These are phyloP conservation scores for Lablab purpureus DNA, from an alignment of 306 rosid species.

Conservation along the genomic window DNA sequence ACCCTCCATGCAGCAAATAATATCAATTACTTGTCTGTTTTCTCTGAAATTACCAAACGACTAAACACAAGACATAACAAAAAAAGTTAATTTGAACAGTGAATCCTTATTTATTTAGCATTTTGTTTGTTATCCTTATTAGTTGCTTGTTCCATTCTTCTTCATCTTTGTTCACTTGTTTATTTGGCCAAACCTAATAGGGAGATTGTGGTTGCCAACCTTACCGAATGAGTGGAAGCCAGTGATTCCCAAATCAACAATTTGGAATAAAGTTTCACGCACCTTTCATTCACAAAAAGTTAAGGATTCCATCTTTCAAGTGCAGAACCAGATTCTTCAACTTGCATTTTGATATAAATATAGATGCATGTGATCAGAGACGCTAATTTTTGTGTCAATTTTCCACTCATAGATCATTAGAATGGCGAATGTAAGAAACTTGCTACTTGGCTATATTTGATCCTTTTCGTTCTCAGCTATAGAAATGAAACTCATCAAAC, in stretches of 20 bases:
- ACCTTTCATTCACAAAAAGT: constrained; percentile 37
- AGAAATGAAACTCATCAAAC: constrained; percentile 3
- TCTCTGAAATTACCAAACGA: too few species aligned
- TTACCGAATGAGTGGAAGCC: constrained; percentile 45
- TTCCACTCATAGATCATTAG: neutral
- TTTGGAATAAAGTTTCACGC: constrained; percentile 45
- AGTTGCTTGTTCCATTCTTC: constrained; percentile 19
- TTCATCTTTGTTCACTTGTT: constrained; percentile 23
- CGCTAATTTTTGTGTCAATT: neutral
- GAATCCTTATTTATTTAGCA: too few species aligned
- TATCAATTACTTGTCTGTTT: too few species aligned
- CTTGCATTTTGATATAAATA: constrained; percentile 25
- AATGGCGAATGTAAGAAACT: constrained; percentile 65
- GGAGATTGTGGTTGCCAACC: constrained; percentile 54
- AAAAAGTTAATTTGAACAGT: too few species aligned
- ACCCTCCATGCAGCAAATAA: too few species aligned
- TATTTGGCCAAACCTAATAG: constrained; percentile 7
- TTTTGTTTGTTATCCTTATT: neutral
- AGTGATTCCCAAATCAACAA: constrained; percentile 42
- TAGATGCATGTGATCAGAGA: neutral
- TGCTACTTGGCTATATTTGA: neutral
- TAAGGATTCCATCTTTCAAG: constrained; percentile 45
- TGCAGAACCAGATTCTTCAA: constrained; percentile 59
- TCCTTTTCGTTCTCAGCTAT: constrained; percentile 3
- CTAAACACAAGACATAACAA: too few species aligned